A percentile compares a stretch with the other conserved stretches of the same genome.
Evolutionary conservation across 169 alveolate genomes (phyloP).

Genomic region (Plasmodium falciparum): DNA sequence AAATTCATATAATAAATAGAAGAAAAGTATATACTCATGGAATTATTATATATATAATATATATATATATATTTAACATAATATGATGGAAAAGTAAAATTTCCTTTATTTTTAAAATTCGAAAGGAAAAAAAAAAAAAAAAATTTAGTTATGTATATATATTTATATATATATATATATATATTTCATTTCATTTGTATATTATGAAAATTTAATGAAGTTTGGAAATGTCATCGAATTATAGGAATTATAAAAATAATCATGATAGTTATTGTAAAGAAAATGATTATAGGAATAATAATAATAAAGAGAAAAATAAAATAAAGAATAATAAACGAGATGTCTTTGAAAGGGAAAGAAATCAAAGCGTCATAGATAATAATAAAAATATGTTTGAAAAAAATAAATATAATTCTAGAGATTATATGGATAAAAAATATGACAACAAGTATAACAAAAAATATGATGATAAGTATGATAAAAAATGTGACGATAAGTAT

Average conservation of each 20-base stretch:
- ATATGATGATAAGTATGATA: background rate
- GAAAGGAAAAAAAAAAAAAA: background rate
- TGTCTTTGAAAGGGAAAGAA: slow-evolving; percentile 6
- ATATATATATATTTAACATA: no score
- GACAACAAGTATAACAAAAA: background rate
- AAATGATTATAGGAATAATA: slow-evolving; percentile 13
- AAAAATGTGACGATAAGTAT: background rate
- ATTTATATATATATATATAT: background rate
- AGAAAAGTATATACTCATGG: no score
- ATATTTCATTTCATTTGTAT: background rate
- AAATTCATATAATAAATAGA: no score
- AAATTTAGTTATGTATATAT: no score
- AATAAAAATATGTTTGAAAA: background rate
- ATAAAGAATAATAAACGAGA: slow-evolving; percentile 8
- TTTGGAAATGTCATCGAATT: slow-evolving; percentile 40
- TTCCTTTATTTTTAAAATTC: no score
- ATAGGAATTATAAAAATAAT: slow-evolving; percentile 12
- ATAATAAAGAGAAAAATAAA: background rate
- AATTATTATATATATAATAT: no score
- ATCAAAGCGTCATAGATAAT: slow-evolving; percentile 1
- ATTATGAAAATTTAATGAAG: background rate
- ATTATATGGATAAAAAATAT: background rate
- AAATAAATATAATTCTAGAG: background rate
- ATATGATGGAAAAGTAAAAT: no score
- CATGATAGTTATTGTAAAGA: slow-evolving; percentile 2